phyloP scores from a whole-genome alignment of 164 flowering plant species.

The Kalanchoe fedtschenkoi region DNA sequence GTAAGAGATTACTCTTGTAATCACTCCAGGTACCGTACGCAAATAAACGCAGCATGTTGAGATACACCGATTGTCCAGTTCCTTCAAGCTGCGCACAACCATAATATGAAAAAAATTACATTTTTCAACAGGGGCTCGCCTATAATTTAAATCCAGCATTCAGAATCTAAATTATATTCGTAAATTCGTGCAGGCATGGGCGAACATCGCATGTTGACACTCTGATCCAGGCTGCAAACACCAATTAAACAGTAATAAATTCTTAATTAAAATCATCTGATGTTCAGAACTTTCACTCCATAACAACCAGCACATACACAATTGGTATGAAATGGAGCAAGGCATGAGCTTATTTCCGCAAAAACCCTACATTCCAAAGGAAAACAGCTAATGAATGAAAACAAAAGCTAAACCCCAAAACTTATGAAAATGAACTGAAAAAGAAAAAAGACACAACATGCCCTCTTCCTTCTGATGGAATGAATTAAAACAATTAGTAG shows the following conservation, averaged over 20 bases:
- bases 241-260: not conserved
- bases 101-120: not conserved
- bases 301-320: too few relatives aligned
- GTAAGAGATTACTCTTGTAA: conserved; percentile 61
- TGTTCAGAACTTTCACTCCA: not conserved
- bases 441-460: too few relatives aligned
- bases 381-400: not conserved
- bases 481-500: too few relatives aligned
- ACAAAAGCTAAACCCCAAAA: not conserved
- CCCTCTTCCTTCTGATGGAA: too few relatives aligned
- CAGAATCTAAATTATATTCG: too few relatives aligned
- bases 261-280: not conserved
- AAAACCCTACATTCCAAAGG: not conserved
- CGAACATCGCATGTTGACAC: too few relatives aligned
- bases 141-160: conserved; percentile 4
- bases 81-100: conserved; percentile 69
- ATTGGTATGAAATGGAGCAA: not conserved
- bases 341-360: too few relatives aligned
- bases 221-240: too few relatives aligned
- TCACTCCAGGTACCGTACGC: conserved; percentile 99
- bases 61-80: conserved; percentile 44
- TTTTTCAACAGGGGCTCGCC: not conserved
- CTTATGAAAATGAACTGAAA: not conserved
- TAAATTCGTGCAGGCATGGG: too few relatives aligned
- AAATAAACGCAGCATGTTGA: conserved; percentile 79